Conservation (phyloP, 495 filamentous ascomycete genomes). For the Neurospora sp. region DNA sequence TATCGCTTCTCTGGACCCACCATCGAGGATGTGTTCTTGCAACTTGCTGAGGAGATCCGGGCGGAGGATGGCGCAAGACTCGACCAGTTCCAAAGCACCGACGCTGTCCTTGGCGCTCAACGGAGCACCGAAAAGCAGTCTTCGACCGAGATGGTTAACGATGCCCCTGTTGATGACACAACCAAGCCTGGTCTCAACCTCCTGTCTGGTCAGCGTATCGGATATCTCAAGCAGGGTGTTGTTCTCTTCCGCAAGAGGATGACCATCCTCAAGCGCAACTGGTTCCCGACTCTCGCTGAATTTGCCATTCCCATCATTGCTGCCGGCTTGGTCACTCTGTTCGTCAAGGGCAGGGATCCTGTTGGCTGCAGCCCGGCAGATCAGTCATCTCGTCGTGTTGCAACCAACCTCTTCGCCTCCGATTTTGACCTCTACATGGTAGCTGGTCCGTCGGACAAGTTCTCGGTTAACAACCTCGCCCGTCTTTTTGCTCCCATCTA, state of each 20-base stretch:
- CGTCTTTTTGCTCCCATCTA: constrained; percentile 37
- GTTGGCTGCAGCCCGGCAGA: constrained; percentile 49
- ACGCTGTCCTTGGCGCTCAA: neutral
- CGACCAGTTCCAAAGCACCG: constrained; percentile 1
- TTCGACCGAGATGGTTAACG: constrained; percentile 12
- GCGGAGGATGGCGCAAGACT: constrained; percentile 19
- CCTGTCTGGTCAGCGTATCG: constrained; percentile 55
- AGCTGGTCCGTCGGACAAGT: constrained; percentile 47
- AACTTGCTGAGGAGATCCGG: constrained; percentile 61
- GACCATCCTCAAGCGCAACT: constrained; percentile 67
- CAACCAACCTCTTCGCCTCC: constrained; percentile 24
- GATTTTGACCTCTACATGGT: constrained; percentile 39
- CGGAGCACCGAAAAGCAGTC: constrained; percentile 15
- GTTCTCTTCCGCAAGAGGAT: constrained; percentile 69
- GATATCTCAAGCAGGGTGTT: constrained; percentile 53
- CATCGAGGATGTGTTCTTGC: constrained; percentile 81
- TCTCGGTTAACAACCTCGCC: constrained; percentile 31
- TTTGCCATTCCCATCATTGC: constrained; percentile 67
- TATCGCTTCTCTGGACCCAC: constrained; percentile 76
- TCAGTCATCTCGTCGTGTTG: constrained; percentile 12
- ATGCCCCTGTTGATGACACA: constrained; percentile 7
- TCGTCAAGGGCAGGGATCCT: constrained; percentile 47
- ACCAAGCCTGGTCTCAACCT: constrained; percentile 43
- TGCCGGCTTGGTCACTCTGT: constrained; percentile 62
- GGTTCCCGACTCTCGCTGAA: constrained; percentile 61